phyloP scores from a whole-genome alignment of 164 flowering plant genomes.

The Kalanchoe fedtschenkoi region DNA sequence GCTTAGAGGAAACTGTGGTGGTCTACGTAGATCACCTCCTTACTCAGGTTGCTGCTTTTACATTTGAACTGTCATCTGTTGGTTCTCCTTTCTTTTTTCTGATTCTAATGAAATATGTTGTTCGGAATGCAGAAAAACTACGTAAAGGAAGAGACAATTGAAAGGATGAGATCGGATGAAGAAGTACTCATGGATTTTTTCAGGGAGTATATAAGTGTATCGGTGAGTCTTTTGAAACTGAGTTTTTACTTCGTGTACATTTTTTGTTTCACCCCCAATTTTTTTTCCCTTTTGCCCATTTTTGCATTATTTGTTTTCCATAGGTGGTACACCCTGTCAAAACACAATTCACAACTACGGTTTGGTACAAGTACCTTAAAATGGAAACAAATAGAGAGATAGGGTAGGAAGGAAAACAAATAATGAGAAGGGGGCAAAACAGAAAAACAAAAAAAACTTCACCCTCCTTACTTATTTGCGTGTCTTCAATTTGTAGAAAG shows the following conservation, averaged over 20 bases:
- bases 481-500: slow-evolving; percentile 50
- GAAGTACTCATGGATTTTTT: slow-evolving; percentile 89
- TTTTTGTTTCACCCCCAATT: neutral
- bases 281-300: neutral
- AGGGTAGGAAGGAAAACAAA: too few relatives aligned
- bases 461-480: slow-evolving; percentile 6
- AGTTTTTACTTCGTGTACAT: neutral
- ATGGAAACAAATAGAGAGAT: too few relatives aligned
- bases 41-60: slow-evolving; percentile 46
- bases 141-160: slow-evolving; percentile 96
- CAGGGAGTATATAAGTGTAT: slow-evolving; percentile 73
- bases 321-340: too few relatives aligned
- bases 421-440: neutral
- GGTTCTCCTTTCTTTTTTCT: neutral
- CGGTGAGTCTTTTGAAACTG: slow-evolving; percentile 41
- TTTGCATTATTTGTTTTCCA: too few relatives aligned
- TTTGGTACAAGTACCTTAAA: too few relatives aligned
- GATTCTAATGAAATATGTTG: slow-evolving; percentile 2
- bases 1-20: slow-evolving; percentile 86
- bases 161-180: slow-evolving; percentile 91
- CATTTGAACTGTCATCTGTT: neutral
- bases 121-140: slow-evolving; percentile 46
- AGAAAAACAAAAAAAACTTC: neutral
- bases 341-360: too few relatives aligned
- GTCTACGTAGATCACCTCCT: slow-evolving; percentile 91